Evolutionary conservation across 495 filamentous ascomycete species (phyloP).

Genomic region (Annulohypoxylon moriforme): DNA sequence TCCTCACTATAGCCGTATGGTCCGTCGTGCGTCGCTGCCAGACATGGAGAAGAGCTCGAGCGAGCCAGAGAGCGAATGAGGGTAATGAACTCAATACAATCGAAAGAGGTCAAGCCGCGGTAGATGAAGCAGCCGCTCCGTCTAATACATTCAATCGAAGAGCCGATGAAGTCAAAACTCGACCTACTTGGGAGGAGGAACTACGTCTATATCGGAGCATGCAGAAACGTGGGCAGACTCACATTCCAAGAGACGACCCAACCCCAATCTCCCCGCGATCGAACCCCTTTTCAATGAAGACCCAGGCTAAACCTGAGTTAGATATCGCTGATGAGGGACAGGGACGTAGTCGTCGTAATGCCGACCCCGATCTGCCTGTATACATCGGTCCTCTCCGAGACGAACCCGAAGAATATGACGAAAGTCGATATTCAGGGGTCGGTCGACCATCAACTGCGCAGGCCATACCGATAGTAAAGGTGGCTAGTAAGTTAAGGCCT

Average conservation of each 20-base stretch:
- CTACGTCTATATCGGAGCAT: neutral
- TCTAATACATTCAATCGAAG: neutral
- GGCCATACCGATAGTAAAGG: constrained; percentile 4
- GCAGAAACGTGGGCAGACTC: neutral
- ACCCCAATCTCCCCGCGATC: neutral
- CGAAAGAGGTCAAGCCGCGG: neutral
- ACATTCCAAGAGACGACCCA: neutral
- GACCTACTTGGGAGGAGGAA: neutral
- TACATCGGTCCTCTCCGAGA: neutral
- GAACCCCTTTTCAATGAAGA: neutral
- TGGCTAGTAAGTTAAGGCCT: neutral
- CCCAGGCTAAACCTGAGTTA: neutral
- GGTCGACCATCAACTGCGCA: neutral
- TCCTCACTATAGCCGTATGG: too few species aligned
- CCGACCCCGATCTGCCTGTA: neutral
- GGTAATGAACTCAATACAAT: neutral
- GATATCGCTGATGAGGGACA: neutral
- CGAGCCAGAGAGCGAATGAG: neutral
- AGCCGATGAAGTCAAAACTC: neutral
- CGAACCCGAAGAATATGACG: neutral
- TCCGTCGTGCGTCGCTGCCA: too few species aligned
- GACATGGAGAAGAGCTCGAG: too few species aligned
- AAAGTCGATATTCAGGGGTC: neutral
- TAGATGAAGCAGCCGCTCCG: neutral
- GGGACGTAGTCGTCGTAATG: neutral